Conservation (phyloP, 176 grass and related monocot species). For the Cymbopogon citratus region DNA sequence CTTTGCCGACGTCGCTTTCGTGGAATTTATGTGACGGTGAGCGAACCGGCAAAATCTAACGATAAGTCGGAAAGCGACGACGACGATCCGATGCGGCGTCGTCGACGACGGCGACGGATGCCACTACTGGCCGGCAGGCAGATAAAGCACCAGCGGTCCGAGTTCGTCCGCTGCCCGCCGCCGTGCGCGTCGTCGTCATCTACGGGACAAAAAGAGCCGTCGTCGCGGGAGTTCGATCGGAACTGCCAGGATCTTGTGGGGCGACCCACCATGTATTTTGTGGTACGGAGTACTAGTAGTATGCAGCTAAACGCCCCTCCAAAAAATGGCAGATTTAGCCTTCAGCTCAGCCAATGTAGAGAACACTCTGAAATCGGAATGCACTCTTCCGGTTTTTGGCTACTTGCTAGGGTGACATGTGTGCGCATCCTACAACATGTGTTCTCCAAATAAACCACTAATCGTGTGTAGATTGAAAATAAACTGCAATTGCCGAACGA, state of each 20-base stretch:
- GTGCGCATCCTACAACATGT: background rate
- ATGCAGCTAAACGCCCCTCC: too few relatives aligned
- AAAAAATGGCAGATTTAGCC: too few relatives aligned
- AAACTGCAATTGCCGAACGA: background rate
- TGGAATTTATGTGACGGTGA: slow-evolving; percentile 20
- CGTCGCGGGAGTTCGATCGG: background rate
- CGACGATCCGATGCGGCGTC: too few relatives aligned
- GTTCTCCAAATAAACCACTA: too few relatives aligned
- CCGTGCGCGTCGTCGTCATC: background rate
- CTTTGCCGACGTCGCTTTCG: background rate
- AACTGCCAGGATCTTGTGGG: background rate
- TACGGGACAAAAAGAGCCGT: slow-evolving; percentile 8
- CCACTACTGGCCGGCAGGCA: background rate
- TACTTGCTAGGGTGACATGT: background rate
- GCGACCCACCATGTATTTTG: background rate
- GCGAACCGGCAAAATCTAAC: background rate
- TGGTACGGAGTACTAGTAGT: background rate
- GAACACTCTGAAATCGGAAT: too few relatives aligned
- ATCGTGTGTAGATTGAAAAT: background rate
- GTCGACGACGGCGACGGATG: background rate
- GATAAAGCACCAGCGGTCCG: background rate
- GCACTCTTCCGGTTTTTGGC: background rate
- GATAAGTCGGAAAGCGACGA: too few relatives aligned
- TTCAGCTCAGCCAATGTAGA: too few relatives aligned
- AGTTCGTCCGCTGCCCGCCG: background rate